phyloP scores from a whole-genome alignment of 192 early-diverging fungal genomes.

The Martensiomyces pterosporus region DNA sequence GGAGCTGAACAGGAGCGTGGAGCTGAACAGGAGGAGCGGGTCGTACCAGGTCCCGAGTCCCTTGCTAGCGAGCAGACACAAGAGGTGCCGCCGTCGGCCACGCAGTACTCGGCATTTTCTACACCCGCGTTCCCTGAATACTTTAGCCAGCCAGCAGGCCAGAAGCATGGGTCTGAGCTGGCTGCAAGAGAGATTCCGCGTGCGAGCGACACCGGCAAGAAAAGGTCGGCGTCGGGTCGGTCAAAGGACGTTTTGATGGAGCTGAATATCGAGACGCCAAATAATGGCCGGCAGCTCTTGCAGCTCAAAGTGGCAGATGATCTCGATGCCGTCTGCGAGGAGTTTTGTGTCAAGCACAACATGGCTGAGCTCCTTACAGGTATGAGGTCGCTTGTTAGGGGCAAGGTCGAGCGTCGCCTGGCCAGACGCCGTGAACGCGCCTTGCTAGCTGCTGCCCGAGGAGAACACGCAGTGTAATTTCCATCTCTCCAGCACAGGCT shows the following conservation, averaged over 20 bases:
- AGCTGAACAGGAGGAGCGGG: conserved; percentile 2
- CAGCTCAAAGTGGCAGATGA: conserved; percentile 36
- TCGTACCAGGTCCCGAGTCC: no score
- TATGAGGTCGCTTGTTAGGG: conserved; percentile 42
- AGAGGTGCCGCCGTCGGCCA: no score
- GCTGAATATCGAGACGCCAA: conserved; percentile 46
- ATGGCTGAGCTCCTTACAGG: conserved; percentile 42
- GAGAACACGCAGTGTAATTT: not conserved
- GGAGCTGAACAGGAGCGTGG: no score
- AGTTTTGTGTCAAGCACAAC: conserved; percentile 27
- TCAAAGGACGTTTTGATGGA: conserved; percentile 44
- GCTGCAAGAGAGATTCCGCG: conserved; percentile 24
- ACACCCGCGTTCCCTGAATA: conserved; percentile 45
- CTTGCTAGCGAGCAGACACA: no score
- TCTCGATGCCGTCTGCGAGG: conserved; percentile 30
- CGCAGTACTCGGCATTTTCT: conserved; percentile 24
- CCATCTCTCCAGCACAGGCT: no score
- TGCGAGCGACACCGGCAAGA: conserved; percentile 13
- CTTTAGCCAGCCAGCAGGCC: conserved; percentile 27
- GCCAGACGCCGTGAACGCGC: conserved; percentile 43
- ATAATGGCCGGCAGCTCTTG: conserved; percentile 33
- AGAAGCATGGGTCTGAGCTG: conserved; percentile 17
- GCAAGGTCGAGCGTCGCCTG: conserved; percentile 45
- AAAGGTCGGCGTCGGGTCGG: conserved; percentile 7
- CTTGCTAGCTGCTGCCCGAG: conserved; percentile 4